phyloP scores from a whole-genome alignment of 306 rosid genomes.

The Lithocarpus polystachyus region DNA sequence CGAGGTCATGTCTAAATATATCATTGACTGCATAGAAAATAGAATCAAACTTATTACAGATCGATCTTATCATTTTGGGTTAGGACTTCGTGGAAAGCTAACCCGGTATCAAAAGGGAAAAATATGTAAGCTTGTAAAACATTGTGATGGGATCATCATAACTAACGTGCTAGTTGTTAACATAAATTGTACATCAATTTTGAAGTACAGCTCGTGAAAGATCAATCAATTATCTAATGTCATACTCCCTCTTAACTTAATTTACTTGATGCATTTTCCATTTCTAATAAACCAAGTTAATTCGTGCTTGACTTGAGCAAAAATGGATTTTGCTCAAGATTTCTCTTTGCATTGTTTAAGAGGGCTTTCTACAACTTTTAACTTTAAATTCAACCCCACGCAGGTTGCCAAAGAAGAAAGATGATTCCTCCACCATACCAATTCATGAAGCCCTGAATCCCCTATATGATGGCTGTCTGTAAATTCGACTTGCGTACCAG shows the following conservation, averaged over 20 bases:
- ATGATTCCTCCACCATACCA: constrained; percentile 26
- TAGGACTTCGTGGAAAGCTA: constrained; percentile 27
- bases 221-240: constrained; percentile 22
- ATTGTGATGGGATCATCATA: too few species aligned
- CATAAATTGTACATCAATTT: neutral
- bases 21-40: too few species aligned
- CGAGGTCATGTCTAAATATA: too few species aligned
- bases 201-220: constrained; percentile 29
- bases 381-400: neutral
- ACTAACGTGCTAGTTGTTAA: neutral
- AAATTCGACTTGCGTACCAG: neutral
- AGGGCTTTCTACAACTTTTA: neutral
- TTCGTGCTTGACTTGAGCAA: too few species aligned
- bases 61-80: neutral
- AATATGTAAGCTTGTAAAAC: constrained; percentile 25
- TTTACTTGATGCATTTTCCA: too few species aligned
- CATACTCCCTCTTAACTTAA: constrained; percentile 23
- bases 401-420: constrained; percentile 26
- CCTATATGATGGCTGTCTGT: neutral
- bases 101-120: constrained; percentile 14
- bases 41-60: too few species aligned
- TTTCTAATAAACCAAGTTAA: too few species aligned
- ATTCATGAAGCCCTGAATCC: constrained; percentile 4
- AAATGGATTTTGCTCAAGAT: neutral
- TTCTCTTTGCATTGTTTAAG: neutral